Evolutionary conservation across 1,284 basidiomycete species (phyloP).

Genomic region (Ceratobasidium papillatum): DNA sequence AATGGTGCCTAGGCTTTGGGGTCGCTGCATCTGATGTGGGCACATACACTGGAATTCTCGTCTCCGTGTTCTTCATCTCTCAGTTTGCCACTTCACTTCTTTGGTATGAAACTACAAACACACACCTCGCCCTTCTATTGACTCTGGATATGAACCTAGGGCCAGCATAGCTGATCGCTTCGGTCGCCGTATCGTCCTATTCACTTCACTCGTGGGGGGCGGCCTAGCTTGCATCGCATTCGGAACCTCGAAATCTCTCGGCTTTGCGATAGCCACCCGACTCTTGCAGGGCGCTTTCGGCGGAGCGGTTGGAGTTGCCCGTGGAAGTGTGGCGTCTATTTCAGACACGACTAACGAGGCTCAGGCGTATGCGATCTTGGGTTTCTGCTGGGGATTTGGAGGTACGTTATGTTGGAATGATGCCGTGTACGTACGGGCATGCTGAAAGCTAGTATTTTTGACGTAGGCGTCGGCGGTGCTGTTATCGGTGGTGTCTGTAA

Average conservation of each 20-base stretch:
- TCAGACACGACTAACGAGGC: conserved; percentile 93
- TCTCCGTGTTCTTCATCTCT: conserved; percentile 72
- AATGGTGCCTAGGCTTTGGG: conserved; percentile 11
- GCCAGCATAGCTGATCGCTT: conserved; percentile 94
- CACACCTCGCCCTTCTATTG: not conserved
- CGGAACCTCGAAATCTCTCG: conserved; percentile 82
- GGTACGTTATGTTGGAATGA: conserved; percentile 63
- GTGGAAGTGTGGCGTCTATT: conserved; percentile 87
- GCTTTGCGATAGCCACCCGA: conserved; percentile 87
- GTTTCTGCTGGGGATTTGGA: conserved; percentile 97
- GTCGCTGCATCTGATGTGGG: conserved; percentile 72
- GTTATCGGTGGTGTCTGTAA: conserved; percentile 76
- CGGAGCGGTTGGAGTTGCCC: conserved; percentile 93
- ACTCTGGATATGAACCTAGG: not conserved
- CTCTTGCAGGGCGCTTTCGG: conserved; percentile 95
- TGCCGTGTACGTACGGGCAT: not conserved
- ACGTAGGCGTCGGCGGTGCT: conserved; percentile 59
- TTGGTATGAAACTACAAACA: conserved; percentile 58
- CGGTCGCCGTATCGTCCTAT: conserved; percentile 85
- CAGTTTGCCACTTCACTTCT: conserved; percentile 86
- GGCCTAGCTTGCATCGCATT: conserved; percentile 82
- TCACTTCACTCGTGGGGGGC: conserved; percentile 85
- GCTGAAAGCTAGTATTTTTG: not conserved
- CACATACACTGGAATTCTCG: conserved; percentile 85
- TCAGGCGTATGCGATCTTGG: conserved; percentile 91